Evolutionary conservation across 129 eudicot species (phyloP).

Genomic region (Pulicaria dysenterica): DNA sequence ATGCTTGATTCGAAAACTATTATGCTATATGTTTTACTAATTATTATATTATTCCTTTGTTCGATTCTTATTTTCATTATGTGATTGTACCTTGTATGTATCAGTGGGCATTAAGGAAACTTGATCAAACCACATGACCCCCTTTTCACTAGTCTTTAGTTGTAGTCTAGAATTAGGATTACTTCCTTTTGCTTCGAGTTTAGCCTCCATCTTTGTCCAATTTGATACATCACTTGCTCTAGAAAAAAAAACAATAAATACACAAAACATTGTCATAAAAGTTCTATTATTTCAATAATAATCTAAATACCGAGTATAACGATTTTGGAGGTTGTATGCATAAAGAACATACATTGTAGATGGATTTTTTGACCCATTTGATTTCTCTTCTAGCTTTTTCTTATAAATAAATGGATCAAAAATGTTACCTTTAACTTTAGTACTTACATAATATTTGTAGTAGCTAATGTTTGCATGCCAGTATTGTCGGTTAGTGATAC

Average conservation of each 20-base stretch:
- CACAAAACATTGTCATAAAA: too few relatives aligned
- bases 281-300: neutral
- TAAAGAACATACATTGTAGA: neutral
- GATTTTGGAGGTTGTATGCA: neutral
- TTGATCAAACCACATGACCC: slow-evolving; percentile 96
- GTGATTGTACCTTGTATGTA: slow-evolving; percentile 69
- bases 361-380: neutral
- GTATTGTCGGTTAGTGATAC: slow-evolving; percentile 55
- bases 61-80: neutral
- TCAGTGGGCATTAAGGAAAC: slow-evolving; percentile 89
- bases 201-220: slow-evolving; percentile 69
- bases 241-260: slow-evolving; percentile 28
- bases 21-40: too few relatives aligned
- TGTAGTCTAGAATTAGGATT: slow-evolving; percentile 64
- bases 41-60: too few relatives aligned
- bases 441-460: slow-evolving; percentile 57
- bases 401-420: slow-evolving; percentile 4
- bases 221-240: slow-evolving; percentile 63
- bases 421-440: neutral
- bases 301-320: neutral
- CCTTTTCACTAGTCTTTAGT: slow-evolving; percentile 58
- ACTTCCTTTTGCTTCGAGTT: slow-evolving; percentile 63
- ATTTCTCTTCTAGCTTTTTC: neutral
- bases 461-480: slow-evolving; percentile 63
- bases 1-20: too few relatives aligned